phyloP scores from a whole-genome alignment of 129 eudicot genomes.

The Pittosporum tobira region DNA sequence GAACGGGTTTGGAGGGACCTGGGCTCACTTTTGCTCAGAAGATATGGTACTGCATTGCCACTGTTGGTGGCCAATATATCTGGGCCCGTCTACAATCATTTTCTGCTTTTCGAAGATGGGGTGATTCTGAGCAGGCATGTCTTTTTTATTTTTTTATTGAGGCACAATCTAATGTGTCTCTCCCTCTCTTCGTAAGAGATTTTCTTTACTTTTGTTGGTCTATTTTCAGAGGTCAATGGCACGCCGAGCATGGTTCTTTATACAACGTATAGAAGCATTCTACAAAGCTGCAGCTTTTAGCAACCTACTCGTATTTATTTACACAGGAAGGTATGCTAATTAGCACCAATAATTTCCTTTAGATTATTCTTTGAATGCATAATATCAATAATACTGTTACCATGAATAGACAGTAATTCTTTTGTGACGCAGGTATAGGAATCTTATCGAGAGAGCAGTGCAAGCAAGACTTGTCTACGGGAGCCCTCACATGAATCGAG shows the following conservation, averaged over 20 bases:
- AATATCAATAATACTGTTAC: too few species aligned
- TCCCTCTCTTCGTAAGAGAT: too few species aligned
- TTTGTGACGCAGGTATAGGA: conserved; percentile 64
- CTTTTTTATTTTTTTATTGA: too few species aligned
- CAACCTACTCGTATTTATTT: conserved; percentile 84
- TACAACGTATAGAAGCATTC: conserved; percentile 85
- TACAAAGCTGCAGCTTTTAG: conserved; percentile 90
- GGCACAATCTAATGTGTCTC: not conserved
- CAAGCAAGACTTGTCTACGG: conserved; percentile 94
- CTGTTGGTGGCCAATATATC: conserved; percentile 88
- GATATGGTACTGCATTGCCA: conserved; percentile 84
- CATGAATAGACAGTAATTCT: not conserved
- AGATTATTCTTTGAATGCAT: too few species aligned
- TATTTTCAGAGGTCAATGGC: conserved; percentile 66
- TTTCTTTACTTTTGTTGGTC: conserved; percentile 9
- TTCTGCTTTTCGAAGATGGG: conserved; percentile 95
- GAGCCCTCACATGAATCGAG: conserved; percentile 93
- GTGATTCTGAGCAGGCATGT: conserved; percentile 85
- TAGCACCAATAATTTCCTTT: not conserved
- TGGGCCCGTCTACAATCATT: conserved; percentile 92
- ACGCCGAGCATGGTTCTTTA: conserved; percentile 72
- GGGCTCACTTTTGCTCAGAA: conserved; percentile 91
- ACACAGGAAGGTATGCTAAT: conserved; percentile 71
- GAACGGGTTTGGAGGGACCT: conserved; percentile 96
- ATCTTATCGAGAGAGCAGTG: conserved; percentile 78